Percentiles rank a stretch among this genome's conserved stretches.
Evolutionary conservation across 192 early-diverging fungal genomes (phyloP).

Genomic region (Dimargaris verticillata): DNA sequence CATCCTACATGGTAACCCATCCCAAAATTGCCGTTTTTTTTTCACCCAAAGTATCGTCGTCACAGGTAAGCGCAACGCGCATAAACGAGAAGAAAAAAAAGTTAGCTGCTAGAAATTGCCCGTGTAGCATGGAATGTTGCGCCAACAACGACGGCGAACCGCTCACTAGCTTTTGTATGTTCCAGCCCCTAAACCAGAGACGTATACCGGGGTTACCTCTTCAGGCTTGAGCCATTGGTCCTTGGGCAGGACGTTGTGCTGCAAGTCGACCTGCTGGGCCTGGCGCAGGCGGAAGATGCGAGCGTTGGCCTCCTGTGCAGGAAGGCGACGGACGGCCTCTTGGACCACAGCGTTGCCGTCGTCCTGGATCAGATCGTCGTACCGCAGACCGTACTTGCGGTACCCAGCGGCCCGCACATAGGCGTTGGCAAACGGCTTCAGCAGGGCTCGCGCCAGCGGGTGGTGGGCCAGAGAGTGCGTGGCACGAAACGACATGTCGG

Average conservation of each 20-base stretch:
- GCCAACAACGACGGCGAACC: background rate
- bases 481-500: constrained; percentile 8
- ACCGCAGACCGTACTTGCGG: constrained; percentile 43
- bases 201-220: constrained; percentile 17
- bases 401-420: constrained; percentile 10
- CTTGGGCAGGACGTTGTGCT: constrained; percentile 48
- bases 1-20: constrained; percentile 32
- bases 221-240: constrained; percentile 59
- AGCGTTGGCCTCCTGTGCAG: constrained; percentile 42
- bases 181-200: background rate
- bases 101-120: background rate
- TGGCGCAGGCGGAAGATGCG: constrained; percentile 67
- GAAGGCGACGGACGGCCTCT: constrained; percentile 68
- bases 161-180: background rate
- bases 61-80: background rate
- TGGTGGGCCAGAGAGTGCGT: constrained; percentile 10
- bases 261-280: constrained; percentile 57
- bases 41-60: background rate
- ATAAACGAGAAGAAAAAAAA: background rate
- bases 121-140: background rate
- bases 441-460: constrained; percentile 5
- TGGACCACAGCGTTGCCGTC: constrained; percentile 59
- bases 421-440: constrained; percentile 7
- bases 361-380: constrained; percentile 80
- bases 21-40: background rate